Evolutionary conservation across 345 rosid genomes (phyloP).

Genomic region (Camelina hispida): DNA sequence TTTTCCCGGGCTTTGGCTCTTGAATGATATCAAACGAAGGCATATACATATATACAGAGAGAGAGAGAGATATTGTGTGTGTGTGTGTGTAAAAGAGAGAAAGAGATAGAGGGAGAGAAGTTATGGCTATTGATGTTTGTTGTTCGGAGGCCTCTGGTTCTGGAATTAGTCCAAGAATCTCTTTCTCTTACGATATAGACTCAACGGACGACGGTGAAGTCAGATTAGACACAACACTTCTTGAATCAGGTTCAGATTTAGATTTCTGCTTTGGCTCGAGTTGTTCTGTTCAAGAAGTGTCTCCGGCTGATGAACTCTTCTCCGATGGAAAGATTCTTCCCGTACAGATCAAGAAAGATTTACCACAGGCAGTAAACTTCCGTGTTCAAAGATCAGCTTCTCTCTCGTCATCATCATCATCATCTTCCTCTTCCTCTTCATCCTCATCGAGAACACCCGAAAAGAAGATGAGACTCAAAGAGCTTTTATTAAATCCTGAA

Average conservation of each 20-base stretch:
- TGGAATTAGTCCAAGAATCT: conserved; percentile 70
- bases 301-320: conserved; percentile 91
- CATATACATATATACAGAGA: neutral
- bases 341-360: conserved; percentile 58
- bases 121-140: conserved; percentile 81
- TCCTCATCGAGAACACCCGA: conserved; percentile 43
- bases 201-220: conserved; percentile 43
- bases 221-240: conserved; percentile 57
- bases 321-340: conserved; percentile 86
- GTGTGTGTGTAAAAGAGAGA: neutral
- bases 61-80: too few species aligned
- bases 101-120: neutral
- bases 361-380: conserved; percentile 10
- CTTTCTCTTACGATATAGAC: conserved; percentile 74
- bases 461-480: conserved; percentile 79
- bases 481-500: conserved; percentile 55
- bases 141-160: conserved; percentile 66
- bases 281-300: conserved; percentile 55
- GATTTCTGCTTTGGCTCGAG: conserved; percentile 65
- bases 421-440: conserved; percentile 27
- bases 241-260: conserved; percentile 62
- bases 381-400: conserved; percentile 40
- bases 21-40: conserved; percentile 5
- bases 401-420: conserved; percentile 23
- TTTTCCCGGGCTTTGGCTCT: conserved; percentile 42